phyloP scores from a whole-genome alignment of 208 protist genomes.

The Leishmania braziliensis region DNA sequence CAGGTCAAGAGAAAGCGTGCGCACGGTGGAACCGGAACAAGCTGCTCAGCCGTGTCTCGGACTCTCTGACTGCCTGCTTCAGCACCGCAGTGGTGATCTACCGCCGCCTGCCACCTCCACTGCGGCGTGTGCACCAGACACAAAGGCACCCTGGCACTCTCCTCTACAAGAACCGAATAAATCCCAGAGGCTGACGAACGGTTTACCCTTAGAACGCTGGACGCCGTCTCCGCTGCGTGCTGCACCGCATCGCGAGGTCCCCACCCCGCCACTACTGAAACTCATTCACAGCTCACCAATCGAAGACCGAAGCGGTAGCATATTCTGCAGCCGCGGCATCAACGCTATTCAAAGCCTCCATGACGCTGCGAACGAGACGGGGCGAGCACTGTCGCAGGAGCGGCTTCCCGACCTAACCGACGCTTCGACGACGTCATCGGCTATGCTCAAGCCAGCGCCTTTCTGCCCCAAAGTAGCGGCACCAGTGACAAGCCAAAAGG shows the following conservation, averaged over 20 bases:
- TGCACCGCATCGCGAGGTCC: background rate
- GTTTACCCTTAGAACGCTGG: background rate
- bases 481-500: background rate
- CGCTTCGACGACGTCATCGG: background rate
- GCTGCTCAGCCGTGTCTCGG: background rate
- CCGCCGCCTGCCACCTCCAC: background rate
- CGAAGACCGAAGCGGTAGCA: background rate
- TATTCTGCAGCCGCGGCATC: background rate
- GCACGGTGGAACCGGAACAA: background rate
- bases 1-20: background rate
- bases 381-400: background rate
- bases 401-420: background rate
- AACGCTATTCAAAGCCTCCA: background rate
- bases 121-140: background rate
- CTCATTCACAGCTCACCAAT: background rate
- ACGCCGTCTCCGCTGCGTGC: conserved; percentile 27
- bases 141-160: background rate
- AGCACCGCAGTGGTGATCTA: background rate
- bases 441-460: background rate
- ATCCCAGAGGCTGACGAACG: background rate
- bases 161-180: background rate
- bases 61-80: background rate
- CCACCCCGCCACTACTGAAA: background rate
- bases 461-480: background rate
- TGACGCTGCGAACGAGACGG: background rate